Evolutionary conservation across 306 rosid genomes (phyloP).

Genomic region (Vigna radiata): DNA sequence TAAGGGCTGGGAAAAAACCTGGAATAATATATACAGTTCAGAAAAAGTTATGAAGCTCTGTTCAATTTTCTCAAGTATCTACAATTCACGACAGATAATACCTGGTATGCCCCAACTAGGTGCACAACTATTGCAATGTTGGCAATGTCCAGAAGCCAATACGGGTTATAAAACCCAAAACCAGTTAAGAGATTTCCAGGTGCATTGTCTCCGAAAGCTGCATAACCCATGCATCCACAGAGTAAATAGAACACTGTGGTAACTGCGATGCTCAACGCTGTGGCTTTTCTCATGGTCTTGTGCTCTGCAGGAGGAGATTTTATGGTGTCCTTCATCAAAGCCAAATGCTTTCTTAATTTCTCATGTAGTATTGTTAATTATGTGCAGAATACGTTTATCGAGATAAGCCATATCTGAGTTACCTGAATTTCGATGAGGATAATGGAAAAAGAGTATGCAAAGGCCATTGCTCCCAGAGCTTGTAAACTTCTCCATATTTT

Average conservation of each 20-base stretch:
- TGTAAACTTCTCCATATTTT: constrained; percentile 81
- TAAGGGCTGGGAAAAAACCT: constrained; percentile 73
- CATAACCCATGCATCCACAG: constrained; percentile 82
- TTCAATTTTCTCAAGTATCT: neutral
- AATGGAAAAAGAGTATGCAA: constrained; percentile 75
- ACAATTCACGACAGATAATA: constrained; percentile 13
- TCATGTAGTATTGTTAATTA: neutral
- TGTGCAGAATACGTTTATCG: neutral
- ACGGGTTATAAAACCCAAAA: constrained; percentile 82
- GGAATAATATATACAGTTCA: constrained; percentile 11
- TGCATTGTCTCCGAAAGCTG: constrained; percentile 71
- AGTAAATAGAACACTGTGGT: constrained; percentile 70
- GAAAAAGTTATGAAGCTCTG: neutral
- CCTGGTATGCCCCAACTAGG: constrained; percentile 84
- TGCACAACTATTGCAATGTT: constrained; percentile 74
- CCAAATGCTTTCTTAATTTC: constrained; percentile 13
- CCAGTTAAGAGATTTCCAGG: constrained; percentile 86
- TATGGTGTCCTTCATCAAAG: constrained; percentile 62
- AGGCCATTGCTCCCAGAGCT: constrained; percentile 81
- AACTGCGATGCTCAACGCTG: constrained; percentile 52
- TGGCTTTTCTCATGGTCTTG: constrained; percentile 80
- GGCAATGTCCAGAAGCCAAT: constrained; percentile 80
- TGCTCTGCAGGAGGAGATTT: constrained; percentile 78
- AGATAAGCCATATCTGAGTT: neutral
- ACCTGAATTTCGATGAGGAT: constrained; percentile 88